Conservation (phyloP, 2,329 filamentous ascomycete genomes). For the Pseudocercospora musae region DNA sequence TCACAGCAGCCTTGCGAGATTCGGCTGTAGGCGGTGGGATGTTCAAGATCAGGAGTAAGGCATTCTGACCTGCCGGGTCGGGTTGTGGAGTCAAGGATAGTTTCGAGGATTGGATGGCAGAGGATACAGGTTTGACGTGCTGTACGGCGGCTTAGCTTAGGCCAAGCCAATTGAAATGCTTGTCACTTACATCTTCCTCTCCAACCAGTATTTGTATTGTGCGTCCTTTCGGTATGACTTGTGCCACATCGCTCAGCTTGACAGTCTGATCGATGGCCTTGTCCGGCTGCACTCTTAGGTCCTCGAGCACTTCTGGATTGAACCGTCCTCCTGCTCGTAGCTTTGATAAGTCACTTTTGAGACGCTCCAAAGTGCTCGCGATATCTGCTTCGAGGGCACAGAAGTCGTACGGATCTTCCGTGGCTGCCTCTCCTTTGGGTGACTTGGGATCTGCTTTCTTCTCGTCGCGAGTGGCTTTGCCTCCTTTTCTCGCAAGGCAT, state of each 20-base stretch:
- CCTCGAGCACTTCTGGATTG: slow-evolving; percentile 61
- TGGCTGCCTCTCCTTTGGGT: slow-evolving; percentile 33
- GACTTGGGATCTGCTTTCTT: slow-evolving; percentile 29
- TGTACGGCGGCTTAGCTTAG: slow-evolving; percentile 26
- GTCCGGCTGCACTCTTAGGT: slow-evolving; percentile 56
- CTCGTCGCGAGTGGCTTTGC: slow-evolving; percentile 47
- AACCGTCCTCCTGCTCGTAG: slow-evolving; percentile 60
- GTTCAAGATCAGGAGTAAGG: slow-evolving; percentile 53
- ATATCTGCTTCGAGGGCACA: slow-evolving; percentile 56
- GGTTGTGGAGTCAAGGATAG: slow-evolving; percentile 52
- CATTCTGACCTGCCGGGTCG: slow-evolving; percentile 46
- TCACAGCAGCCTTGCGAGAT: slow-evolving; percentile 36
- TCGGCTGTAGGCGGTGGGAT: slow-evolving; percentile 59
- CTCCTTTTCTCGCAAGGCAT: slow-evolving; percentile 50
- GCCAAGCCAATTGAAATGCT: background rate
- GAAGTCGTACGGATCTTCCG: slow-evolving; percentile 61
- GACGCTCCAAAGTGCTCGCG: slow-evolving; percentile 50
- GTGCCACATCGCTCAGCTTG: slow-evolving; percentile 60
- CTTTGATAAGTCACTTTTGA: slow-evolving; percentile 61
- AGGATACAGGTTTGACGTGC: slow-evolving; percentile 54
- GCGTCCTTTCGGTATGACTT: slow-evolving; percentile 63
- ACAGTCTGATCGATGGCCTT: slow-evolving; percentile 52
- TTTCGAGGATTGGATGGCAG: slow-evolving; percentile 51
- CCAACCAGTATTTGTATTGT: slow-evolving; percentile 60
- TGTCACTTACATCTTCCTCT: slow-evolving; percentile 57